These are phyloP conservation scores for Kernera saxatilis DNA, from an alignment of 345 rosid genomes.

Conservation along the genomic window DNA sequence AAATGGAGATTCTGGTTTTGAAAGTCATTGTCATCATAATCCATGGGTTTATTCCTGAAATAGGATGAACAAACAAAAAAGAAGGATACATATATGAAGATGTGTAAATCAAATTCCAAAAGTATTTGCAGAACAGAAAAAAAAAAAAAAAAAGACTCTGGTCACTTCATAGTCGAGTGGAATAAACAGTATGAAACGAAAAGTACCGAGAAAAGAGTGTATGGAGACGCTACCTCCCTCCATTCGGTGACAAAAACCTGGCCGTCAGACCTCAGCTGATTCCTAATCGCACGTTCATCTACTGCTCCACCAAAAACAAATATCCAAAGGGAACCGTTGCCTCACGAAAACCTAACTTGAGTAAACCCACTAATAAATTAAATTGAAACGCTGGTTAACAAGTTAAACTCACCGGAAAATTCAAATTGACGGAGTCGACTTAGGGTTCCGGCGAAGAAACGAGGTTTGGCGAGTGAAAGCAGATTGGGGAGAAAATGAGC, in stretches of 20 bases:
- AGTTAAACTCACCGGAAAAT: conserved; percentile 48
- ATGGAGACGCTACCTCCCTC: conserved; percentile 99
- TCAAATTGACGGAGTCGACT: conserved; percentile 39
- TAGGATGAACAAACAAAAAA: not conserved
- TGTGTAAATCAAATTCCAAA: not conserved
- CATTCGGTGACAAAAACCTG: conserved; percentile 76
- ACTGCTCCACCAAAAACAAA: conserved; percentile 26
- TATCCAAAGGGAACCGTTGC: not conserved
- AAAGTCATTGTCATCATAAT: conserved; percentile 96
- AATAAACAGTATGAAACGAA: conserved; percentile 49
- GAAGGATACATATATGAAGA: not conserved
- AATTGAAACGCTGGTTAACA: not conserved
- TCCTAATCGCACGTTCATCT: conserved; percentile 60
- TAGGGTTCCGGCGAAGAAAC: conserved; percentile 78
- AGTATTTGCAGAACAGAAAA: not conserved
- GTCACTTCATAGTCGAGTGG: conserved; percentile 15
- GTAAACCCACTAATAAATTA: not conserved
- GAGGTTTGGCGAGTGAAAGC: conserved; percentile 29
- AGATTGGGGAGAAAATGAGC: not conserved
- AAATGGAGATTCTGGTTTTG: conserved; percentile 87
- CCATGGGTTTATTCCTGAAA: conserved; percentile 88
- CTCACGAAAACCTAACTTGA: not conserved
- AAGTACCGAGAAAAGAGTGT: conserved; percentile 85
- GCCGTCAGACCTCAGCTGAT: conserved; percentile 56
- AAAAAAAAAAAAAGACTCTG: not conserved